Conservation (phyloP, 176 grass and related monocot species). For the Musa troglodytarum region DNA sequence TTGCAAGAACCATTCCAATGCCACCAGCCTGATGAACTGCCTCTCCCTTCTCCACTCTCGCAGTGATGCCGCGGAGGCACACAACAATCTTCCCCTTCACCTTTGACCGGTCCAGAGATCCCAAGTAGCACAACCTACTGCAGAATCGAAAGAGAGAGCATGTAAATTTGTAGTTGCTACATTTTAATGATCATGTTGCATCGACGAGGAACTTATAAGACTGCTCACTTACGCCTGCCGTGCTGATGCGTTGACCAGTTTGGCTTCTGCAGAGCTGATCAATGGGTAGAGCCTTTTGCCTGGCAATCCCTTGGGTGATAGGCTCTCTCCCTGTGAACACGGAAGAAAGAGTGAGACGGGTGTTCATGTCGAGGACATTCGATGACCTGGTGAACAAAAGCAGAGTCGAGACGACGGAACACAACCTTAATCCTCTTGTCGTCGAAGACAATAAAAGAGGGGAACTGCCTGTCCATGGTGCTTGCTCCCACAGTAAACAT, state of each 20-base stretch:
- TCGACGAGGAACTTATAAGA: background rate
- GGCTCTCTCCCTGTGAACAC: constrained; percentile 41
- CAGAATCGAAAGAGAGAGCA: background rate
- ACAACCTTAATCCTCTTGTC: background rate
- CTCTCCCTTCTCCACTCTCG: constrained; percentile 7
- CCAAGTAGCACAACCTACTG: constrained; percentile 6
- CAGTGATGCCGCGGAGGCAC: constrained; percentile 8
- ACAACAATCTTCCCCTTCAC: constrained; percentile 12
- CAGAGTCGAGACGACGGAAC: background rate
- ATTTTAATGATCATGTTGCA: no score
- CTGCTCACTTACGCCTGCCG: background rate
- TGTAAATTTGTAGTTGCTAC: no score
- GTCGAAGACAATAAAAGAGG: background rate
- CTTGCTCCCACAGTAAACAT: constrained; percentile 9
- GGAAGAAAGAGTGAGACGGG: background rate
- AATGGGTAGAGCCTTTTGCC: constrained; percentile 35
- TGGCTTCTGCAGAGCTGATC: constrained; percentile 29
- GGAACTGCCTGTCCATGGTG: constrained; percentile 15
- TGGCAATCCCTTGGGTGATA: constrained; percentile 39
- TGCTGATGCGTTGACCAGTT: background rate
- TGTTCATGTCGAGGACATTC: no score
- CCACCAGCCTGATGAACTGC: background rate
- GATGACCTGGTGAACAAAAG: background rate
- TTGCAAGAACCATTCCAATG: constrained; percentile 8
- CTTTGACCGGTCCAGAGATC: background rate